Base-by-base conservation (phyloP, 2,329 filamentous ascomycete species). In the Curvularia sp. region DNA sequence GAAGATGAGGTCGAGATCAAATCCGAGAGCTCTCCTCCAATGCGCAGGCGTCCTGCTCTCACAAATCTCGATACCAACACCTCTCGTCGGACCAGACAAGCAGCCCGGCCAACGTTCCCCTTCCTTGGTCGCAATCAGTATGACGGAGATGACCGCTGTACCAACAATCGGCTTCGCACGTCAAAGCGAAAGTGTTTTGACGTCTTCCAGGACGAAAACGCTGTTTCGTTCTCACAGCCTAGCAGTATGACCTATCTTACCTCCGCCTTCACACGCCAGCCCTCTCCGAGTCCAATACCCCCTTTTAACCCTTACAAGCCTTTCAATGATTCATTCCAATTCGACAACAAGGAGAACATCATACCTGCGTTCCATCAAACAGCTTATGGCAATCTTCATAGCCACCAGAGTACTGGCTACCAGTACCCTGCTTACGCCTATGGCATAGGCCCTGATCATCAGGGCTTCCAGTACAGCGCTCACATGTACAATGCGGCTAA, bases 171-270 rank as follows among this genome's bases (percentile, higher is more conserved):
- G 19, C 69, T 68, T 8, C 68, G 68, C 55, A 74, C 60, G 53
- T 52, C 66, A 2, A 73, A 77, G 66, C 71, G 71, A 15, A 78
- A 77, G 59, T 70, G 71, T 18, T 74, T 81, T 39, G 74, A 78
- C 38, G 77, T 81, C 50, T 80, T 78, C 60, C 74, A 79, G 45
- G 79, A 80, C 42, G 53, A 55, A 5, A 68, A 73, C 13, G 68
- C 73, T 5, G 57, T 69, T 23, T 55, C 73, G 5, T 76, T 76
- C 47, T 61, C 61, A 15, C 74, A 75, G 47, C 72, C 76, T 30
- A 68, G 68, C 5, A 61, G 51, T 30, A 68, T 77, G 64, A 71
- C 69, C 43, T 76, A 74, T 56, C 71, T 78, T 28, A 77, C 72
- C 8, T 69, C 75, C 39, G 69, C 70, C 8, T 74, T 74, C 43